A percentile compares a stretch with the other conserved stretches of the same genome.
Conservation (phyloP, 148 eudicot species). For the Rhododendron henanense region DNA sequence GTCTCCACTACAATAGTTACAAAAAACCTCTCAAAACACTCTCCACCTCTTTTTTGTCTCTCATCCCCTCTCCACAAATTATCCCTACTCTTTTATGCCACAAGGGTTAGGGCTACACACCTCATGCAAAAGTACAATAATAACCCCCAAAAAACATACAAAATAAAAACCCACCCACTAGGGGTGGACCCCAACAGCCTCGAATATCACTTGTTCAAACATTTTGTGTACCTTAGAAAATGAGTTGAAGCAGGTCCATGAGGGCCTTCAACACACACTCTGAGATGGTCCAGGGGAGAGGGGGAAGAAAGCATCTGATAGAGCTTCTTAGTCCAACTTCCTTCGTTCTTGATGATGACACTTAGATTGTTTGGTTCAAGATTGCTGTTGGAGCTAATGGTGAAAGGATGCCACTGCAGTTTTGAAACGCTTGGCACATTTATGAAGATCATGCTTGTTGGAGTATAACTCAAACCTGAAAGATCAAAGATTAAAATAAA, state of each 20-base stretch:
- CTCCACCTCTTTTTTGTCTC: no score
- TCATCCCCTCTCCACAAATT: no score
- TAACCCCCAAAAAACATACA: no score
- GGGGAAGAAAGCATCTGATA: slow-evolving; percentile 24
- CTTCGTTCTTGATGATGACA: slow-evolving; percentile 48
- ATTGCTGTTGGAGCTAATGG: slow-evolving; percentile 34
- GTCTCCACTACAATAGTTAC: no score
- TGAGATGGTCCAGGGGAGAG: slow-evolving; percentile 21
- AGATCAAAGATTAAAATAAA: neutral
- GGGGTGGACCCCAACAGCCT: no score
- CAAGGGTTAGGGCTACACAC: no score
- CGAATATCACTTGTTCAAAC: neutral
- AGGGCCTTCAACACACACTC: slow-evolving; percentile 1
- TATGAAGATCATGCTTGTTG: slow-evolving; percentile 48
- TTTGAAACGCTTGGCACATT: slow-evolving; percentile 47
- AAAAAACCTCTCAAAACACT: no score
- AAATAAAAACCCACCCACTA: no score
- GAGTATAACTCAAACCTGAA: slow-evolving; percentile 35
- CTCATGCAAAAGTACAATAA: no score
- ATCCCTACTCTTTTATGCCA: no score
- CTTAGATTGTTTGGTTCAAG: slow-evolving; percentile 46
- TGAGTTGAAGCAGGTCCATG: slow-evolving; percentile 32
- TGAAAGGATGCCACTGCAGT: slow-evolving; percentile 61
- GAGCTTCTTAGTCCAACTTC: slow-evolving; percentile 52
- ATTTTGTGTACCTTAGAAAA: slow-evolving; percentile 47